Conservation (phyloP, 108 stramenopile genomes). For the Halocafeteria seosinensis region DNA sequence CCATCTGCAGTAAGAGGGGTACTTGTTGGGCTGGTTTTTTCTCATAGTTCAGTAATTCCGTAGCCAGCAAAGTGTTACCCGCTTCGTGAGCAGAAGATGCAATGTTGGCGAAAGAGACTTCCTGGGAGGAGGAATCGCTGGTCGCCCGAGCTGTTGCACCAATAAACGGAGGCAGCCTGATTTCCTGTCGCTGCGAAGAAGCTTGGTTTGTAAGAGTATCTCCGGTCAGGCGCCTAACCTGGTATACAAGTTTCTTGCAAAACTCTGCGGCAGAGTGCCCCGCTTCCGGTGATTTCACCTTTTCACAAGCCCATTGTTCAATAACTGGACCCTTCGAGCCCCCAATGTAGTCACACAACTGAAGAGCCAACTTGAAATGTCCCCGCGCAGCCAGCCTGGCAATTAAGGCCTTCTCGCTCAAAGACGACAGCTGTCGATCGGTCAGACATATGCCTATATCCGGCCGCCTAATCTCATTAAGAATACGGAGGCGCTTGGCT, state of each 20-base stretch:
- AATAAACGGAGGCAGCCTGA: too few relatives aligned
- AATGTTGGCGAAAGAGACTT: background rate
- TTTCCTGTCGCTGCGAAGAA: background rate
- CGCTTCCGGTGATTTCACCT: too few relatives aligned
- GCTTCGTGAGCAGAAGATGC: background rate
- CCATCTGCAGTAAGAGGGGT: background rate
- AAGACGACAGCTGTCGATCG: background rate
- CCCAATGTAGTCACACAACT: background rate
- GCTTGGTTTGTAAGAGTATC: too few relatives aligned
- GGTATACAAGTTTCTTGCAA: too few relatives aligned
- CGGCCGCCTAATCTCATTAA: background rate
- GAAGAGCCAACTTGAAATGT: background rate
- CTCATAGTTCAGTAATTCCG: background rate
- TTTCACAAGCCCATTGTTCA: background rate
- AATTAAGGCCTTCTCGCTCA: background rate
- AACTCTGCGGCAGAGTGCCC: too few relatives aligned
- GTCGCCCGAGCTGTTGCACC: background rate
- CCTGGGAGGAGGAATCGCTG: background rate
- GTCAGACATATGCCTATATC: background rate
- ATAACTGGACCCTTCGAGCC: background rate
- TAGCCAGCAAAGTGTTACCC: background rate
- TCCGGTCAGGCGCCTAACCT: too few relatives aligned
- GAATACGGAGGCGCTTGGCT: background rate
- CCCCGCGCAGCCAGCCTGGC: background rate
- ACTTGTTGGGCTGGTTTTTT: background rate